Evolutionary conservation across 441 rosid species (phyloP).

Genomic region (Raphanus hybrid): DNA sequence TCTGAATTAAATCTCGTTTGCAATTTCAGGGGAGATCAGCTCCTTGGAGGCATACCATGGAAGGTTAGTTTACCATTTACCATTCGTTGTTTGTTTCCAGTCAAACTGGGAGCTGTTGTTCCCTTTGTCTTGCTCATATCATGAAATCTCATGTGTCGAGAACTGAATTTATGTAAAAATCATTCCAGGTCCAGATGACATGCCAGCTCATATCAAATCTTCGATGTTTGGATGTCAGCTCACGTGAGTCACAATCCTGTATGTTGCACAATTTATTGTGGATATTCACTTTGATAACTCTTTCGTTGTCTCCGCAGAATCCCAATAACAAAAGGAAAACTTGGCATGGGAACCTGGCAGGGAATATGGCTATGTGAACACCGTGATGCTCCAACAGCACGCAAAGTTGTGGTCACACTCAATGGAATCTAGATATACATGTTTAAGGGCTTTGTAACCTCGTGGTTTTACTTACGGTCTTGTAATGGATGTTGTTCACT

Average conservation of each 20-base stretch:
- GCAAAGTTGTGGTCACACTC: slow-evolving; percentile 84
- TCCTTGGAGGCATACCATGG: slow-evolving; percentile 94
- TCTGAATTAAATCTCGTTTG: background rate
- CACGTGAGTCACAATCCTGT: slow-evolving; percentile 52
- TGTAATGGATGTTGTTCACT: background rate
- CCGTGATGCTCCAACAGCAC: slow-evolving; percentile 79
- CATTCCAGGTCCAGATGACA: slow-evolving; percentile 87
- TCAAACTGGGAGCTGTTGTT: background rate
- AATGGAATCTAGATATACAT: slow-evolving; percentile 61
- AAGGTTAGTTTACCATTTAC: slow-evolving; percentile 55
- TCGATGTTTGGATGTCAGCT: slow-evolving; percentile 90
- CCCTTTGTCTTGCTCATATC: background rate
- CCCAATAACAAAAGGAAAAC: slow-evolving; percentile 84
- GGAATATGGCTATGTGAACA: slow-evolving; percentile 98
- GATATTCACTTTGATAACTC: background rate
- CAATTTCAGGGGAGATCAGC: slow-evolving; percentile 77
- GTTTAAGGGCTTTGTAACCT: slow-evolving; percentile 20
- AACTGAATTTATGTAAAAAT: slow-evolving; percentile 19
- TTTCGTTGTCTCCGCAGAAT: slow-evolving; percentile 55
- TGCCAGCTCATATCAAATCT: slow-evolving; percentile 96
- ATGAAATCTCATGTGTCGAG: background rate
- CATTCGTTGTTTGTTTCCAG: background rate
- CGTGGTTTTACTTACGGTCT: slow-evolving; percentile 17
- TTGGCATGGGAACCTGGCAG: slow-evolving; percentile 96
- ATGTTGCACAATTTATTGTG: slow-evolving; percentile 3